Base-by-base conservation (phyloP, 805 yeast species). In the Wickerhamiella kazuoi region DNA sequence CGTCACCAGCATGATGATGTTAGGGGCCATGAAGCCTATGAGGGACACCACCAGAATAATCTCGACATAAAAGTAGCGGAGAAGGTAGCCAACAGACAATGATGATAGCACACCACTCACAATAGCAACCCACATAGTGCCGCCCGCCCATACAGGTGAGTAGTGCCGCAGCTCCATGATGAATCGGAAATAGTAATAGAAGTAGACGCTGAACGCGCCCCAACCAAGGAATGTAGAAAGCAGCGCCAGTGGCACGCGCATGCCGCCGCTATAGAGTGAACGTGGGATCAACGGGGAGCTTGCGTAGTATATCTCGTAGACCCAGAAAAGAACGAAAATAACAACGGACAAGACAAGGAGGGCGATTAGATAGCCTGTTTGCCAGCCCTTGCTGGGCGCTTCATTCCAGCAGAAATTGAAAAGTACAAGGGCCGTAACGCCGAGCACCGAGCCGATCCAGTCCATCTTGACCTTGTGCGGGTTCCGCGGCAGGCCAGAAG, bases 131-230 rank as follows among this genome's bases (percentile, higher is more conserved):
- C 59, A 49, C 39, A 65, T 56, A n/a, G 67, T 60, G 3, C 68
- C 62, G 44, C 72, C 57, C 44, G 74, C 50, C 48, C 57, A 58
- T 48, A 76, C 34, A 43, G 74, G 60, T 37, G 64, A 39, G 48
- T 69, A 65, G 8, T 61, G 51, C n/a, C 76, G 63, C 21, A 78
- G 50, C 39, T 71, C 68, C 39, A 69, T 48, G 23, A 68, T 48
- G 36, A 72, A 65, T 21, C 65, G 62, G 65, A 70, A 73, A 43
- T 68, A 68, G 55, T 76, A 79, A 50, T 63, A 77, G n/a, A 74
- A 61, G 74, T 79, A 77, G 21, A 77, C 63, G 2, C 87, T 84
- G 58, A 79, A 79, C 16, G 79, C 68, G 1, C 81, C 76, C 90
- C 90, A 79, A 0, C 87, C 87, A 4, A 72, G 57, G 2, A 71